These are phyloP conservation scores for Vicia villosa DNA, from an alignment of 306 rosid species.

Conservation along the genomic window DNA sequence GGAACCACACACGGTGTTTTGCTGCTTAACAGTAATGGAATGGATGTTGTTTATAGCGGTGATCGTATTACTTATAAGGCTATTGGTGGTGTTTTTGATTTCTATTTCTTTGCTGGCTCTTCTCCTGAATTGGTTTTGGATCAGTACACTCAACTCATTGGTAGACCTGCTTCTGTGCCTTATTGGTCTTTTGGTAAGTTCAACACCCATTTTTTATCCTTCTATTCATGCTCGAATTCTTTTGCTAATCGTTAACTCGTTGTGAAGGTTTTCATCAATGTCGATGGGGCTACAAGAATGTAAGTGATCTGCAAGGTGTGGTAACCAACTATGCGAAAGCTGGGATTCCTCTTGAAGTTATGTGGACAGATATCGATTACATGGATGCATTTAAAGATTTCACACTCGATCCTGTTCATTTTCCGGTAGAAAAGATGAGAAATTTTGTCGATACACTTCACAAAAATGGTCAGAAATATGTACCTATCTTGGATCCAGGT, in stretches of 20 bases:
- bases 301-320: slow-evolving; percentile 62
- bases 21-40: slow-evolving; percentile 74
- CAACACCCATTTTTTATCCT: neutral
- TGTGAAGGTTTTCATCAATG: slow-evolving; percentile 88
- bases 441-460: slow-evolving; percentile 63
- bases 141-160: slow-evolving; percentile 77
- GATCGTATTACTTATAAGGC: slow-evolving; percentile 67
- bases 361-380: slow-evolving; percentile 96
- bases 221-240: neutral
- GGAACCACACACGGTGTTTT: slow-evolving; percentile 81
- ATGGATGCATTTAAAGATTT: slow-evolving; percentile 92
- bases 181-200: slow-evolving; percentile 92
- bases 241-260: slow-evolving; percentile 21
- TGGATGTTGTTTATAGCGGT: slow-evolving; percentile 69
- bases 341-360: slow-evolving; percentile 80
- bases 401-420: slow-evolving; percentile 85
- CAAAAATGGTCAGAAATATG: slow-evolving; percentile 78
- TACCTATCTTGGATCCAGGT: slow-evolving; percentile 87
- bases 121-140: slow-evolving; percentile 68
- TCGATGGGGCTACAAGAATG: slow-evolving; percentile 79
- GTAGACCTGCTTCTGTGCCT: slow-evolving; percentile 82
- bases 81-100: slow-evolving; percentile 78
- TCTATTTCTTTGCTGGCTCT: slow-evolving; percentile 73
- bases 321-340: slow-evolving; percentile 76
- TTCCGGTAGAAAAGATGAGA: slow-evolving; percentile 66